phyloP scores from a whole-genome alignment of 108 stramenopile genomes.

The Conticribra weissflogii region DNA sequence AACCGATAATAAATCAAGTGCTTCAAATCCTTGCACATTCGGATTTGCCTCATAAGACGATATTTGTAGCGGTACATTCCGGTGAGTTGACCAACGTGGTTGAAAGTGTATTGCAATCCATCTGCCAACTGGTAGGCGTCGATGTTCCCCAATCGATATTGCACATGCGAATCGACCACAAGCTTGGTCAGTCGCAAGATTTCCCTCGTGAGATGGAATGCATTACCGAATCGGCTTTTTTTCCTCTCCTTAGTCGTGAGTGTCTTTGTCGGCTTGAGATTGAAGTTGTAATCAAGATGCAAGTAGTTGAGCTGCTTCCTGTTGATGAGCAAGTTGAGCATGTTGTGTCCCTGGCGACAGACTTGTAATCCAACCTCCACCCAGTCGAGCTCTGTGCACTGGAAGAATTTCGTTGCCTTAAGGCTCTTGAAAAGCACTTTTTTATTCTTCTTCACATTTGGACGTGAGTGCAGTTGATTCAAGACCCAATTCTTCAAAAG shows the following conservation, averaged over 20 bases:
- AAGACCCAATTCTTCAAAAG: conserved; percentile 97
- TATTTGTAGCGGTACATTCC: conserved; percentile 99
- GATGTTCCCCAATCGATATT: conserved; percentile 97
- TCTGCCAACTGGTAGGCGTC: conserved; percentile 99
- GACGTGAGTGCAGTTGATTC: conserved; percentile 92
- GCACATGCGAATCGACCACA: conserved; percentile 98
- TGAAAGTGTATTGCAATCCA: conserved; percentile 99
- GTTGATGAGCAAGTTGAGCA: conserved; percentile 98
- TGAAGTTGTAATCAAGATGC: conserved; percentile 99
- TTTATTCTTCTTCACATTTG: conserved; percentile 89
- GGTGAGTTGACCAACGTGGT: conserved; percentile 99
- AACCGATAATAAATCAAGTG: conserved; percentile 99
- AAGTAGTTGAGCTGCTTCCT: conserved; percentile 98
- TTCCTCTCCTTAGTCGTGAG: conserved; percentile 99
- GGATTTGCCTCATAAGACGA: conserved; percentile 98
- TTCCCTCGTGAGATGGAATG: conserved; percentile 98
- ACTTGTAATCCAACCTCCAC: conserved; percentile 98
- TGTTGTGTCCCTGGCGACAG: conserved; percentile 99
- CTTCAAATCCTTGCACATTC: conserved; percentile 99
- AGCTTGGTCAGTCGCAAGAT: conserved; percentile 98
- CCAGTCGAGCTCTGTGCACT: conserved; percentile 99
- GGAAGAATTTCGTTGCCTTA: conserved; percentile 99
- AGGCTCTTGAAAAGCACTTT: conserved; percentile 95
- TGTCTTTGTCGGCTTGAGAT: conserved; percentile 99
- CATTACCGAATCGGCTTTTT: conserved; percentile 95